Evolutionary conservation across 371 early-diverging fungal genomes (phyloP).

Genomic region (Capniomyces stellatus): DNA sequence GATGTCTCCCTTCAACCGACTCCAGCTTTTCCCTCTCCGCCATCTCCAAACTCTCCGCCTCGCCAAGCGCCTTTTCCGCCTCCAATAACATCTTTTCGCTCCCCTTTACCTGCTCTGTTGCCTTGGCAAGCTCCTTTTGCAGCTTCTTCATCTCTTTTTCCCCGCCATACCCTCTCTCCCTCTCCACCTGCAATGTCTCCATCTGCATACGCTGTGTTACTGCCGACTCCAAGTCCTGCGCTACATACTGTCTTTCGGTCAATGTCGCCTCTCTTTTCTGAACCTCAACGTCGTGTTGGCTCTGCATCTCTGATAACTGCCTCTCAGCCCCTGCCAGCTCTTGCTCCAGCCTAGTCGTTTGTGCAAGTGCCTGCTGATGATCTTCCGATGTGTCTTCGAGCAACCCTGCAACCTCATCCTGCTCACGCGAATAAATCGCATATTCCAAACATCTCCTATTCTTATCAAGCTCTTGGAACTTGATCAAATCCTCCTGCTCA

Average conservation of each 20-base stretch:
- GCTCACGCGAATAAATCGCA: slow-evolving; percentile 76
- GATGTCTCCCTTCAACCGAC: neutral
- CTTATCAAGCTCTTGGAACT: slow-evolving; percentile 69
- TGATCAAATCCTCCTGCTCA: slow-evolving; percentile 79
- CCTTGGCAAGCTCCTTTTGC: neutral
- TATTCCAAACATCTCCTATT: slow-evolving; percentile 81
- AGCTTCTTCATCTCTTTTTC: neutral
- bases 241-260: slow-evolving; percentile 2
- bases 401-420: slow-evolving; percentile 45
- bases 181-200: neutral
- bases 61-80: neutral
- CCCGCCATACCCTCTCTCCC: slow-evolving; percentile 1
- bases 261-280: neutral
- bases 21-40: neutral
- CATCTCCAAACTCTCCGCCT: neutral
- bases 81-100: neutral
- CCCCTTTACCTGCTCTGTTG: neutral
- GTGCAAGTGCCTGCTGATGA: neutral
- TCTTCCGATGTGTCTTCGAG: slow-evolving; percentile 37
- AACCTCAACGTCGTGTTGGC: neutral
- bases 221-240: neutral
- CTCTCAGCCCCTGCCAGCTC: neutral
- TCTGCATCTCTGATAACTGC: neutral
- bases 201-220: neutral
- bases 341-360: neutral